Conservation (phyloP, 1,284 basidiomycete species). For the Rhodotorula sp. region DNA sequence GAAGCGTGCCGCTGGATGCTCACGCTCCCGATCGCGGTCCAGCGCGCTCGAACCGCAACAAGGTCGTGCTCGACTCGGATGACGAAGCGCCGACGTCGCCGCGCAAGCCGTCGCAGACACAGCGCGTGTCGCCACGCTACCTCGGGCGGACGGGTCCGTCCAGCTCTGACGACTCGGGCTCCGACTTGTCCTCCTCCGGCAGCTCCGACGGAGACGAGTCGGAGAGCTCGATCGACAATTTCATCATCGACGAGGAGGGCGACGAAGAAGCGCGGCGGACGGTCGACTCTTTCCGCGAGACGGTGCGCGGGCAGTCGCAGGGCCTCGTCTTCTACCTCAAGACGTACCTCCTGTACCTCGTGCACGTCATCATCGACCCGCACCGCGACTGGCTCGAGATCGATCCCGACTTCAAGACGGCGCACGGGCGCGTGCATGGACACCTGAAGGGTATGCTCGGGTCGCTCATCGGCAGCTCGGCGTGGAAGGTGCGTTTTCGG, state of each 20-base stretch:
- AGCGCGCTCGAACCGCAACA: not conserved
- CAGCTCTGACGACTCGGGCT: not conserved
- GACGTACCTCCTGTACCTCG: constrained; percentile 28
- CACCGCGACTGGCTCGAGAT: constrained; percentile 29
- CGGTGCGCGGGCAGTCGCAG: constrained; percentile 7
- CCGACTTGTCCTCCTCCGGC: not conserved
- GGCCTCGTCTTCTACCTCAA: constrained; percentile 22
- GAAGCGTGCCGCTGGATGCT: not conserved
- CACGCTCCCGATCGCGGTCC: not conserved
- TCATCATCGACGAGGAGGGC: constrained; percentile 4
- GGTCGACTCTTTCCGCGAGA: constrained; percentile 12
- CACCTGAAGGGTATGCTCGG: constrained; percentile 6
- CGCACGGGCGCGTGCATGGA: not conserved
- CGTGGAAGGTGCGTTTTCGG: constrained; percentile 26
- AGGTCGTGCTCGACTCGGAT: constrained; percentile 22
- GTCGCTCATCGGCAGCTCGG: constrained; percentile 5
- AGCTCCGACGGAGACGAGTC: not conserved
- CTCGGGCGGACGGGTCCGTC: not conserved
- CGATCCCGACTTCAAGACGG: constrained; percentile 11
- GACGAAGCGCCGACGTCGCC: constrained; percentile 9
- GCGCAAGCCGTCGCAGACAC: too few species aligned
- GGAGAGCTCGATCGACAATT: constrained; percentile 6
- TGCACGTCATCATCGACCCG: constrained; percentile 27
- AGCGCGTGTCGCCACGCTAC: not conserved
- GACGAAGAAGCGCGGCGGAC: constrained; percentile 1